phyloP scores from a whole-genome alignment of 305 asterid genomes.

The Fraxinus velutina region DNA sequence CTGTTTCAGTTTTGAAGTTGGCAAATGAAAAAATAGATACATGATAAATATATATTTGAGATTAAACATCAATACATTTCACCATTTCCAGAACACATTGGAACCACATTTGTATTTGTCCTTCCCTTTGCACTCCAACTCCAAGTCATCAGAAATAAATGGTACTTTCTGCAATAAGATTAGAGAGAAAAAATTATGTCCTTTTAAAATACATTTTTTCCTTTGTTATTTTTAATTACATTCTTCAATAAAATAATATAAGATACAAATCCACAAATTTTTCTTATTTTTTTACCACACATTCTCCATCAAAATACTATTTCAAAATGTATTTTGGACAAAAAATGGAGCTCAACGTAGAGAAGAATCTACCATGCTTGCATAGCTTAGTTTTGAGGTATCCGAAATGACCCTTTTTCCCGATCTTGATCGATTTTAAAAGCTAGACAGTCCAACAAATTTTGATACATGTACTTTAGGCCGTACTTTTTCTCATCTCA shows the following conservation, averaged over 20 bases:
- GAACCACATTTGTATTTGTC: slow-evolving; percentile 94
- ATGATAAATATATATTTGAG: neutral
- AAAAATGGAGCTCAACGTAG: no score
- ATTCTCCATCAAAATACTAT: no score
- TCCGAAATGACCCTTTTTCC: neutral
- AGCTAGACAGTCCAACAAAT: neutral
- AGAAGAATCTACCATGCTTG: neutral
- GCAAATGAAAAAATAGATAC: slow-evolving; percentile 28
- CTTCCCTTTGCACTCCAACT: slow-evolving; percentile 78
- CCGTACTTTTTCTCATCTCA: neutral
- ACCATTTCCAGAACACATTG: slow-evolving; percentile 99
- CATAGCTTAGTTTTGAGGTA: neutral
- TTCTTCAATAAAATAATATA: no score
- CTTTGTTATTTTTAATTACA: no score
- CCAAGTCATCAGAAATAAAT: slow-evolving; percentile 67
- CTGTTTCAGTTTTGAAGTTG: neutral
- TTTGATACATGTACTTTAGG: neutral
- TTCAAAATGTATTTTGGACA: no score
- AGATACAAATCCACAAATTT: no score
- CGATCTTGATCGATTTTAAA: neutral
- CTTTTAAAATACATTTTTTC: no score
- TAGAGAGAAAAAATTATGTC: neutral
- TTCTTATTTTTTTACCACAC: no score
- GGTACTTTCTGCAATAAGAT: slow-evolving; percentile 71
- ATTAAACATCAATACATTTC: slow-evolving; percentile 23